phyloP scores from a whole-genome alignment of 2,329 filamentous ascomycete genomes.

The Pezicula neosporulosa region DNA sequence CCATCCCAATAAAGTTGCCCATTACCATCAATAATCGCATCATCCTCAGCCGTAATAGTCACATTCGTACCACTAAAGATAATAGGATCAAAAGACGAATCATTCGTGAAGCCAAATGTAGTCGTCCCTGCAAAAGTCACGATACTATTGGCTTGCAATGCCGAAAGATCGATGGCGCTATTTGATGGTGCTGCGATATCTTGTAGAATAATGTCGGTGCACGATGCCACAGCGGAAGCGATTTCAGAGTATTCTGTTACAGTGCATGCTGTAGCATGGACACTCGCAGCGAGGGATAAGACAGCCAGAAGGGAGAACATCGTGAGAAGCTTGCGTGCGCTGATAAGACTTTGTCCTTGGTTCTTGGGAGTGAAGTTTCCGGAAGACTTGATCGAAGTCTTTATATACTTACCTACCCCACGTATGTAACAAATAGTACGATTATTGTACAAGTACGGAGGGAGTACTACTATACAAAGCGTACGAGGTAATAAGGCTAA shows the following conservation, averaged over 20 bases:
- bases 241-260: constrained; percentile 48
- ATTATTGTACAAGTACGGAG: background rate
- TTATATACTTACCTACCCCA: too few species aligned
- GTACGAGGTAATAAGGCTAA: too few species aligned
- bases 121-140: constrained; percentile 63
- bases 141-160: constrained; percentile 44
- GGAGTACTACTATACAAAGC: too few species aligned
- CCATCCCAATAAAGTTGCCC: constrained; percentile 60
- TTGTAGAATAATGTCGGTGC: constrained; percentile 51
- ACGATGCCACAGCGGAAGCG: constrained; percentile 44
- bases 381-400: background rate
- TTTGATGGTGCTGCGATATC: constrained; percentile 54
- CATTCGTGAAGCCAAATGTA: constrained; percentile 25
- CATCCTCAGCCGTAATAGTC: constrained; percentile 47
- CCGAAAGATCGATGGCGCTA: constrained; percentile 52
- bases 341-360: background rate
- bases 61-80: constrained; percentile 55
- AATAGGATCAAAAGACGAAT: constrained; percentile 19
- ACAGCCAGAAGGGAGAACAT: constrained; percentile 1
- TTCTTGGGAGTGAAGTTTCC: background rate
- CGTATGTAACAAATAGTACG: background rate
- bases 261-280: constrained; percentile 37
- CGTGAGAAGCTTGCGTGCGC: background rate
- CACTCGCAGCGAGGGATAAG: background rate
- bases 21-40: constrained; percentile 52